These are phyloP conservation scores for Eutrema japonicum DNA, from an alignment of 345 rosid genomes.

Conservation along the genomic window DNA sequence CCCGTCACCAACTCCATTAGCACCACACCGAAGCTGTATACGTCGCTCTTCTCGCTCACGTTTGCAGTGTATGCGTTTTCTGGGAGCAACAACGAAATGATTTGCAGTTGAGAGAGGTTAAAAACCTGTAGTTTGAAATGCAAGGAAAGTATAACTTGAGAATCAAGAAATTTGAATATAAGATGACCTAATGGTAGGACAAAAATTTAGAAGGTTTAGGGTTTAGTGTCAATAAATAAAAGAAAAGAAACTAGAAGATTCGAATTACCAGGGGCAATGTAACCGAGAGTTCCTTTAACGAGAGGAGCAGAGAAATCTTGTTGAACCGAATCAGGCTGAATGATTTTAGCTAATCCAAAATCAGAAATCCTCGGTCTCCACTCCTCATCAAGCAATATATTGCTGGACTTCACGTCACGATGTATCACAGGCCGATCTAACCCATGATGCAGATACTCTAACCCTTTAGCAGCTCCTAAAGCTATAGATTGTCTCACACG, in stretches of 20 bases:
- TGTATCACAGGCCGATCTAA: slow-evolving; percentile 76
- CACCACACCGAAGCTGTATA: slow-evolving; percentile 89
- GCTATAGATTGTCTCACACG: slow-evolving; percentile 68
- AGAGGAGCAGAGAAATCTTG: slow-evolving; percentile 56
- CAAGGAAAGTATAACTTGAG: neutral
- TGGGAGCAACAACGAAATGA: slow-evolving; percentile 33
- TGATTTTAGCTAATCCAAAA: slow-evolving; percentile 82
- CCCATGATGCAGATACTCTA: slow-evolving; percentile 88
- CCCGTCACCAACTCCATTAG: slow-evolving; percentile 85
- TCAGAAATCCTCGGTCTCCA: slow-evolving; percentile 90
- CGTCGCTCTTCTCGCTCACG: slow-evolving; percentile 76
- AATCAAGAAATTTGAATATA: slow-evolving; percentile 10
- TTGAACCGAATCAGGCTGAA: slow-evolving; percentile 49
- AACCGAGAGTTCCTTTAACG: slow-evolving; percentile 82
- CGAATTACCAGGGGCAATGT: slow-evolving; percentile 86
- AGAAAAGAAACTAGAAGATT: neutral
- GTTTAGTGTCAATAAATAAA: neutral
- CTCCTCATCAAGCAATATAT: slow-evolving; percentile 77
- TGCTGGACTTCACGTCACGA: slow-evolving; percentile 86
- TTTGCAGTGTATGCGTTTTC: slow-evolving; percentile 70
- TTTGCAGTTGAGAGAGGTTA: neutral
- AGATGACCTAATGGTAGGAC: neutral
- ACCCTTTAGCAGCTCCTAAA: slow-evolving; percentile 78
- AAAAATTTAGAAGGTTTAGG: neutral
- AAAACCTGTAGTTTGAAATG: neutral